Conservation (phyloP, 768 basidiomycete species). For the Termitomyces sp. region DNA sequence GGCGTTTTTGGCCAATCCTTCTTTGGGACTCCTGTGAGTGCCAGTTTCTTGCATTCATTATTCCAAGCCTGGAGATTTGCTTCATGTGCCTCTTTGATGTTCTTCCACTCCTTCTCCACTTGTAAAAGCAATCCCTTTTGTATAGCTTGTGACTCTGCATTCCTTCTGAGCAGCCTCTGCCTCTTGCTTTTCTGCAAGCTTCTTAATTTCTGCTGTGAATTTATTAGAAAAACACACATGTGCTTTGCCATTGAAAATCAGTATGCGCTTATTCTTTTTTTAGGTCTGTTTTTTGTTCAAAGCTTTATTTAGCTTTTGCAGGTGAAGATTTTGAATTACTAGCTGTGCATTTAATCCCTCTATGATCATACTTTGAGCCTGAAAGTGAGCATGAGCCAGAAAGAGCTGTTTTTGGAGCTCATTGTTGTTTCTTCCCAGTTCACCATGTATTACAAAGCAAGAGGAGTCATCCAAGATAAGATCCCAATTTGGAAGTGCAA, state of each 20-base stretch:
- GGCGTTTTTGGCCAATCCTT: slow-evolving; percentile 1
- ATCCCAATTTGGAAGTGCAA: background rate
- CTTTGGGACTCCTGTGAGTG: no score
- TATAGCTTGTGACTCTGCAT: background rate
- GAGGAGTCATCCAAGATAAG: background rate
- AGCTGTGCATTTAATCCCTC: no score
- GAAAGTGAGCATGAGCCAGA: no score
- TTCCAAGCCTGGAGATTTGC: no score
- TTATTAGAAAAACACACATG: background rate
- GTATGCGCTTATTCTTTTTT: slow-evolving; percentile 3
- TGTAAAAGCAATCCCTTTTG: no score
- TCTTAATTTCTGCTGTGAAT: background rate
- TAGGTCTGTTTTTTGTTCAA: slow-evolving; percentile 13
- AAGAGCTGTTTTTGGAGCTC: slow-evolving; percentile 1
- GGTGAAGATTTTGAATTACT: no score
- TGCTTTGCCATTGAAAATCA: background rate
- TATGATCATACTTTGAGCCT: no score
- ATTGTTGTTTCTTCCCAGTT: slow-evolving; percentile 1
- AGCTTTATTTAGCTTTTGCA: no score
- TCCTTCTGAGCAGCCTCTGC: background rate
- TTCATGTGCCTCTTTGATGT: slow-evolving; percentile 10
- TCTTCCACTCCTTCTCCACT: slow-evolving; percentile 10
- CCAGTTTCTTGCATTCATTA: background rate
- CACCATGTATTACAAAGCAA: background rate
- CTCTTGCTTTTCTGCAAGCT: background rate